Conservation (phyloP, 106 monocot genomes). For the Apostasia ramifera region DNA sequence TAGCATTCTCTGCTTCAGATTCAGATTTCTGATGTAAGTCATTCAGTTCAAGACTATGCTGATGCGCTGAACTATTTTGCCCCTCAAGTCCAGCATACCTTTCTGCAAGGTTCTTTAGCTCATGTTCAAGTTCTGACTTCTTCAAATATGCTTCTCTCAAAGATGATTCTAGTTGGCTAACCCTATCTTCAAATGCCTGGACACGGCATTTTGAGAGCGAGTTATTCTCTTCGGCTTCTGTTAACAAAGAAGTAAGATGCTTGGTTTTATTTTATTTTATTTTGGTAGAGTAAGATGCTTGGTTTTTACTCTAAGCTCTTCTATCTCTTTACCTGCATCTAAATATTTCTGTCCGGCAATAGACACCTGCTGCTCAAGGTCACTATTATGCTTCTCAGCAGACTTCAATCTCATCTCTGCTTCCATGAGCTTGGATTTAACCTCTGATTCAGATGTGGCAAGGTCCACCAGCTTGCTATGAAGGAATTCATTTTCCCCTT, state of each 20-base stretch:
- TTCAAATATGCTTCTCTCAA: constrained; percentile 26
- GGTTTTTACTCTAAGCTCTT: constrained; percentile 36
- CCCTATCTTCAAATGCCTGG: constrained; percentile 45
- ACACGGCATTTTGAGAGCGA: constrained; percentile 25
- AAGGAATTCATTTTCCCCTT: constrained; percentile 50
- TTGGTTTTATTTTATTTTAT: neutral
- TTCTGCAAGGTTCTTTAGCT: constrained; percentile 44
- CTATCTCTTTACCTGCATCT: constrained; percentile 39
- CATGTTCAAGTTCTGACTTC: constrained; percentile 36
- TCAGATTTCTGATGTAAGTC: constrained; percentile 38
- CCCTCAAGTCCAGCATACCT: constrained; percentile 34
- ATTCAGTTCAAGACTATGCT: constrained; percentile 44
- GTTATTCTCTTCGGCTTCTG: constrained; percentile 33
- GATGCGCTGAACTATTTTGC: constrained; percentile 19
- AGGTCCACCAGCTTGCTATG: constrained; percentile 33
- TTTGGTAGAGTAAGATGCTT: constrained; percentile 21
- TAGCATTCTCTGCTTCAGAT: constrained; percentile 41
- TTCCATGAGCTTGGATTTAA: constrained; percentile 43
- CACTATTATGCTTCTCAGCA: constrained; percentile 41
- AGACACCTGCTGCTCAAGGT: constrained; percentile 55
- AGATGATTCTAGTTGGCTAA: constrained; percentile 58
- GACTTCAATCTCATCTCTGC: constrained; percentile 42
- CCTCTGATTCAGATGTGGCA: constrained; percentile 26
- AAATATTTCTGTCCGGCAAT: constrained; percentile 30
- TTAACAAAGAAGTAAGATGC: constrained; percentile 34